Evolutionary conservation across 2,329 filamentous ascomycete species (phyloP).

Genomic region (Periconia sp.): DNA sequence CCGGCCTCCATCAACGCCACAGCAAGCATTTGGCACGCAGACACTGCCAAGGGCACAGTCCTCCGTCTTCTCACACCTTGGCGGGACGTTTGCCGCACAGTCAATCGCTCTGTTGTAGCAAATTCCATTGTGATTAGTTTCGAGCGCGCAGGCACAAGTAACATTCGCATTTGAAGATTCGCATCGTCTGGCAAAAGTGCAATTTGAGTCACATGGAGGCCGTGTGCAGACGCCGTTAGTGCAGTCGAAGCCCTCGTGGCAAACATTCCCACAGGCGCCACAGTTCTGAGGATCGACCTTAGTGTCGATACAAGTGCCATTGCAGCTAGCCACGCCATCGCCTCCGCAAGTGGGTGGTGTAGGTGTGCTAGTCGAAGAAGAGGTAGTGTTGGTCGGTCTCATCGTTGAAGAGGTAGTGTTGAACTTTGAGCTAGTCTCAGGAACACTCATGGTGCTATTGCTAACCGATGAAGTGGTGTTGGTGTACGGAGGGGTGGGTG

Average conservation of each 20-base stretch:
- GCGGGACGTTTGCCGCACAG: constrained; percentile 12
- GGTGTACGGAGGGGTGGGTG: not conserved
- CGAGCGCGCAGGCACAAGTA: constrained; percentile 35
- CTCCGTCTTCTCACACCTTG: constrained; percentile 11
- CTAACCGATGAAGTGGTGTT: not conserved
- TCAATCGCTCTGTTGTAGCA: constrained; percentile 32
- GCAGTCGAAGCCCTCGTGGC: constrained; percentile 27
- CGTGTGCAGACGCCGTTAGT: constrained; percentile 43
- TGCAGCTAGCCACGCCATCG: constrained; percentile 16
- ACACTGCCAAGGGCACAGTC: constrained; percentile 23
- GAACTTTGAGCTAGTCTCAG: not conserved
- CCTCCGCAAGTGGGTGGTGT: constrained; percentile 2
- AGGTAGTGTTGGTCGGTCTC: constrained; percentile 1
- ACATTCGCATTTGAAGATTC: constrained; percentile 11
- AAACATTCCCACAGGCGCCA: constrained; percentile 32
- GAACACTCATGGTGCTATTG: not conserved
- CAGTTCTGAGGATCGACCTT: constrained; percentile 31
- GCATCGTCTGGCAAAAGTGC: constrained; percentile 32
- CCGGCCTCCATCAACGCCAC: constrained; percentile 12
- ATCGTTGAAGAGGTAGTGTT: not conserved
- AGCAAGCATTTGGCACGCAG: constrained; percentile 27
- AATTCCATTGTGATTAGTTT: constrained; percentile 27
- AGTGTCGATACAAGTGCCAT: constrained; percentile 30
- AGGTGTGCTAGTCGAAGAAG: constrained; percentile 2
- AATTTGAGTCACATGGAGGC: constrained; percentile 35